Evolutionary conservation across 1,284 basidiomycete species (phyloP).

Genomic region (Calocybe gambosa): DNA sequence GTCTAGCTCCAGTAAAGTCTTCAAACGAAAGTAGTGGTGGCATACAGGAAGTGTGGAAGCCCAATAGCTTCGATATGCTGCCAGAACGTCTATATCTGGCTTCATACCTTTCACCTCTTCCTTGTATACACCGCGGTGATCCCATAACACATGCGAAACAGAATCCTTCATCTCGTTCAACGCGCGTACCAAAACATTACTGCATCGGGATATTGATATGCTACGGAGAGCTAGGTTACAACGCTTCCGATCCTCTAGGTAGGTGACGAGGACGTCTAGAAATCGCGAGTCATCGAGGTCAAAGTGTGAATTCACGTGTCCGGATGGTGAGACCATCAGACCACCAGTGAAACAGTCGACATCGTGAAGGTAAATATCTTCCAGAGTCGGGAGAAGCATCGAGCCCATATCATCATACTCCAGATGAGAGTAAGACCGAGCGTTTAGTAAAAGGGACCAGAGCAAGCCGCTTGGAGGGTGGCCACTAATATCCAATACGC

Average conservation of each 20-base stretch:
- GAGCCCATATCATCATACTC: constrained; percentile 20
- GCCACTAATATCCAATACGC: constrained; percentile 28
- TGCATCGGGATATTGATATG: constrained; percentile 27
- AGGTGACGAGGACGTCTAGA: constrained; percentile 29
- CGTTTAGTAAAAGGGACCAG: constrained; percentile 33
- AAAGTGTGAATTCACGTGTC: constrained; percentile 24
- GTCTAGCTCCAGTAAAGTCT: constrained; percentile 16
- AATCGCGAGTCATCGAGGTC: constrained; percentile 34
- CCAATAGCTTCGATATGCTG: constrained; percentile 16
- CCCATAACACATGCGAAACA: constrained; percentile 25
- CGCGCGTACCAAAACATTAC: constrained; percentile 19
- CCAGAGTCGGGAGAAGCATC: constrained; percentile 26
- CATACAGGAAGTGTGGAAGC: constrained; percentile 7
- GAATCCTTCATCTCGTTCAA: constrained; percentile 21
- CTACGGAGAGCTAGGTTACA: constrained; percentile 24
- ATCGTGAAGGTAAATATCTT: constrained; percentile 30
- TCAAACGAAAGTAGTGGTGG: constrained; percentile 18
- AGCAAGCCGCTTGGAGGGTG: constrained; percentile 29
- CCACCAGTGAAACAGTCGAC: constrained; percentile 33
- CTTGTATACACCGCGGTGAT: constrained; percentile 14
- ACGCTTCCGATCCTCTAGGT: constrained; percentile 20
- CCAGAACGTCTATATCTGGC: constrained; percentile 8
- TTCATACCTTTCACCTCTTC: constrained; percentile 1
- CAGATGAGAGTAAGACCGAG: constrained; percentile 21
- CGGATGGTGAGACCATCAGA: constrained; percentile 28